Evolutionary conservation across 2,329 filamentous ascomycete species (phyloP), one percentile per base, ranked within the genome.

Genomic region (Aspergillus sergii): DNA sequence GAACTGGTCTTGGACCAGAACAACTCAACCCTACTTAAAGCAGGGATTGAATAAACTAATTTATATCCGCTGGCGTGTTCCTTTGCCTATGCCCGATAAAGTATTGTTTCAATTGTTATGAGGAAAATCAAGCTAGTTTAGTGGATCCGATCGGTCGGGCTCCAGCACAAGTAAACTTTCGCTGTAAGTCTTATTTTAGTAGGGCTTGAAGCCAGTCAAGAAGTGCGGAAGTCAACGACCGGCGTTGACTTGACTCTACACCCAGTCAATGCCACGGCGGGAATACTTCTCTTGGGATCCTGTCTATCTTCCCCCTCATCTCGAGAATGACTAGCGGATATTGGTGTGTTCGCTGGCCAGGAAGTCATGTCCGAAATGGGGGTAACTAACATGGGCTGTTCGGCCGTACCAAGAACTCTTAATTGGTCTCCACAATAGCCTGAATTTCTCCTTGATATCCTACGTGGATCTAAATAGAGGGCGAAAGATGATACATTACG

Each of bases 111-210:
- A 56, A 57, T 45, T 55, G 45, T 30, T 36, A 55, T 30, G 39
- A 59, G 57, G 59, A 64, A 65, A 60, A 63, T 30, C 55, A 61
- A 60, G 60, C 67, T 70, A 67, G 64, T 67, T 63, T 65, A 66
- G 68, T 69, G 66, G 66, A 68, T 63, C 66, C 66, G 65, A 69
- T 69, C 68, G 65, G 60, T 64, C 62, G 65, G 66, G 64, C 64
- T 70, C 59, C 56, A 60, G 64, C 66, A 55, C 58, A 68, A 59
- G 57, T 64, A 64, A 64, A 66, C 58, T 62, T 59, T 56, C 60
- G 23, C 46, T 19, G 46, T 19, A 50, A 50, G 46, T 50, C 46
- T 50, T 50, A 30, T 30, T 50, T 50, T 50, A 50, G 46, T 50
- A 50, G 46, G 46, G 26, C 46, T 50, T 28, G 23, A 50, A 50